phyloP scores from a whole-genome alignment of 169 alveolate genomes.

The Cryptosporidium tyzzeri region DNA sequence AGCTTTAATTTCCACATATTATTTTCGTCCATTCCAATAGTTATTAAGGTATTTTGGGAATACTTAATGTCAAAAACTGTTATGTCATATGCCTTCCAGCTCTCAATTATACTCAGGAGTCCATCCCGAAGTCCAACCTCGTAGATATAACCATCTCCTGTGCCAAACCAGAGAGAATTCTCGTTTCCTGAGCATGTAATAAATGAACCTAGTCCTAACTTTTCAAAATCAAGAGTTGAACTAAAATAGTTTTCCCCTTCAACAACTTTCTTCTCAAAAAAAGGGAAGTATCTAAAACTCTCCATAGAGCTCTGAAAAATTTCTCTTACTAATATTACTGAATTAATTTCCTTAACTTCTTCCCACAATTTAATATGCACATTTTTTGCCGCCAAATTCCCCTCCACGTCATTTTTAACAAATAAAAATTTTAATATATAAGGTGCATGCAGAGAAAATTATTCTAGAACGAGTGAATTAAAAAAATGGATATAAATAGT shows the following conservation, averaged over 20 bases:
- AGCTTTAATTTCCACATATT: slow-evolving; percentile 54
- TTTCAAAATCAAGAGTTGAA: slow-evolving; percentile 34
- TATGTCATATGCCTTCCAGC: slow-evolving; percentile 58
- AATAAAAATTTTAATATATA: background rate
- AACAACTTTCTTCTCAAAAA: slow-evolving; percentile 61
- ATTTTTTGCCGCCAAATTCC: slow-evolving; percentile 22
- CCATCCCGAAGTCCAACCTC: slow-evolving; percentile 66
- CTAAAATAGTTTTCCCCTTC: slow-evolving; percentile 48
- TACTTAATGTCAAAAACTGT: slow-evolving; percentile 70
- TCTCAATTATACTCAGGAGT: slow-evolving; percentile 12
- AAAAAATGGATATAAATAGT: no score
- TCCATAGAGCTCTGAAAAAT: slow-evolving; percentile 21
- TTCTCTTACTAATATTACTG: background rate
- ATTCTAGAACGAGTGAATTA: background rate
- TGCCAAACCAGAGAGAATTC: slow-evolving; percentile 70
- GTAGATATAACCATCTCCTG: slow-evolving; percentile 48
- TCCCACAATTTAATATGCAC: slow-evolving; percentile 6
- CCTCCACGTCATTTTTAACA: background rate
- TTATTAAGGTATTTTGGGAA: slow-evolving; percentile 59
- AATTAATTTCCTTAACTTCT: background rate
- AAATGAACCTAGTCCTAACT: slow-evolving; percentile 50
- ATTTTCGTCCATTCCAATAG: slow-evolving; percentile 58
- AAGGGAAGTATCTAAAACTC: slow-evolving; percentile 68
- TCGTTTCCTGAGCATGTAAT: slow-evolving; percentile 71
- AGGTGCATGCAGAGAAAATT: background rate